phyloP scores from a whole-genome alignment of 148 eudicot genomes.

The Rhododendron griersonianum region DNA sequence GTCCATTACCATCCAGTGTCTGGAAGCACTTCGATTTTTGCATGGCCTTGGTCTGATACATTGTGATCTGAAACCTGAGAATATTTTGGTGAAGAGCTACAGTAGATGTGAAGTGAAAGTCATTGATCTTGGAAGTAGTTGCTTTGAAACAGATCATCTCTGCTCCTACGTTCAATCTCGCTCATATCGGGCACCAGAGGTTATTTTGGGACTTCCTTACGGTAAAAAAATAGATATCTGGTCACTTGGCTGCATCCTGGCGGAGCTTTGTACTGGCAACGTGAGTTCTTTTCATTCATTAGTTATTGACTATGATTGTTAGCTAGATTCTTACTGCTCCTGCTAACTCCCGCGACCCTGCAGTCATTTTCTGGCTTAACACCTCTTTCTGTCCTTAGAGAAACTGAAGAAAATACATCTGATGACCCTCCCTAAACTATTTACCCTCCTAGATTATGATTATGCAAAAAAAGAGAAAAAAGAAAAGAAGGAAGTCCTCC shows the following conservation, averaged over 20 bases:
- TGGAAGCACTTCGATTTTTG: slow-evolving; percentile 87
- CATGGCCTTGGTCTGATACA: slow-evolving; percentile 97
- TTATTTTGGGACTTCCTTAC: slow-evolving; percentile 87
- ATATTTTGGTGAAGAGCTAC: slow-evolving; percentile 95
- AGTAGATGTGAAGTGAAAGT: slow-evolving; percentile 99
- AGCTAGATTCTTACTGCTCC: not conserved
- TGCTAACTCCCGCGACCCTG: not conserved
- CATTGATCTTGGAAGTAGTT: slow-evolving; percentile 97
- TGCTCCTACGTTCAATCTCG: slow-evolving; percentile 97
- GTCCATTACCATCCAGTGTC: slow-evolving; percentile 92
- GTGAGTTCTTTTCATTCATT: slow-evolving; percentile 39
- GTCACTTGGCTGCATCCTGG: slow-evolving; percentile 99
- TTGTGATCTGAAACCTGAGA: slow-evolving; percentile 99
- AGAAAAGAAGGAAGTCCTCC: not conserved
- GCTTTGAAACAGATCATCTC: slow-evolving; percentile 97
- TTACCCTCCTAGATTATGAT: not conserved
- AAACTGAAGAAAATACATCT: not conserved
- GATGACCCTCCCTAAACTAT: not conserved
- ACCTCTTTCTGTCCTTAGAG: not conserved
- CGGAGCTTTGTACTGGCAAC: slow-evolving; percentile 98
- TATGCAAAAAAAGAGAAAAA: not conserved
- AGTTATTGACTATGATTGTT: not conserved
- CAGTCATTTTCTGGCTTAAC: not conserved
- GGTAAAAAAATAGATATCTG: slow-evolving; percentile 92
- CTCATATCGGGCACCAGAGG: slow-evolving; percentile 97